These are phyloP conservation scores for Solanum boliviense DNA, from an alignment of 257 asterid genomes.

Conservation along the genomic window DNA sequence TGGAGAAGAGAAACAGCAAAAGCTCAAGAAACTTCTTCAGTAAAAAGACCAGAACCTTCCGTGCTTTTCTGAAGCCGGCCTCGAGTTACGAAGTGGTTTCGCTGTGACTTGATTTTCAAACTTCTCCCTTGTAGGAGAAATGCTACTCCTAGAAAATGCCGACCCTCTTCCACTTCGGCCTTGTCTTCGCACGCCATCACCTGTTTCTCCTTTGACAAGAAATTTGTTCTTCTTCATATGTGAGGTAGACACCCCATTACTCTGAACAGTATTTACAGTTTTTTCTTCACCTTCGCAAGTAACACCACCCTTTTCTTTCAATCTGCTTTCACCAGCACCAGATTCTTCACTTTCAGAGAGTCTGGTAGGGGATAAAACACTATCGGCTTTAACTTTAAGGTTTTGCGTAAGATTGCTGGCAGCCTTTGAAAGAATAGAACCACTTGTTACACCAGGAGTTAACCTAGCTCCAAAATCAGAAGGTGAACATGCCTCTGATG, in stretches of 20 bases:
- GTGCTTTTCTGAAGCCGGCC: constrained; percentile 56
- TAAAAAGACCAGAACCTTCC: constrained; percentile 60
- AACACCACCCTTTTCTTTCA: constrained; percentile 44
- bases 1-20: constrained; percentile 1
- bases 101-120: constrained; percentile 44
- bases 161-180: constrained; percentile 82
- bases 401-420: constrained; percentile 40
- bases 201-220: constrained; percentile 55
- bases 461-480: constrained; percentile 66
- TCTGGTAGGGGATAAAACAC: constrained; percentile 62
- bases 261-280: constrained; percentile 36
- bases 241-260: constrained; percentile 36
- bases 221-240: constrained; percentile 54
- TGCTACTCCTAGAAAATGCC: constrained; percentile 73
- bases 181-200: constrained; percentile 85
- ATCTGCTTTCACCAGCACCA: constrained; percentile 69
- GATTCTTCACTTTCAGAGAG: constrained; percentile 89
- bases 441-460: constrained; percentile 39
- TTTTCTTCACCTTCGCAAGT: constrained; percentile 51
- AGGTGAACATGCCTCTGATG: constrained; percentile 77
- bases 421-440: constrained; percentile 47
- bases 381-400: constrained; percentile 45
- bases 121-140: constrained; percentile 70
- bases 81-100: constrained; percentile 64
- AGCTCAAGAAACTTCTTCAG: not conserved